Base-by-base conservation (phyloP, 768 basidiomycete species). In the Zangia roseola region DNA sequence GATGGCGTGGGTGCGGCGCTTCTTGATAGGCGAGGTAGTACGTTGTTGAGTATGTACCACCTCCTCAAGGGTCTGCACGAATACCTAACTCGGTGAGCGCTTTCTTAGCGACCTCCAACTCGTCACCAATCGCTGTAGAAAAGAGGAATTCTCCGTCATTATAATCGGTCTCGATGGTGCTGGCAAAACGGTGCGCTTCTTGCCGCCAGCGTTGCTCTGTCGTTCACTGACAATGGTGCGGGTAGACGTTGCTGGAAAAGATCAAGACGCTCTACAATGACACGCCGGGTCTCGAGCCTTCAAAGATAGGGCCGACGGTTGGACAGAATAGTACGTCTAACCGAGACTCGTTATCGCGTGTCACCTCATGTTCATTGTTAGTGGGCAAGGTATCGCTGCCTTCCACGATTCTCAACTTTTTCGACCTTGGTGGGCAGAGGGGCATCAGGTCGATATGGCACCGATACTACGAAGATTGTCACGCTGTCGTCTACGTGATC, bases 371-470 rank as follows among this genome's bases (percentile, higher is more conserved):
- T 30, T 37, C 30, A 30, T 23, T 21, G 8, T 14, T 59, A 97
- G 95, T 89, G 68, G 97, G 95, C 33, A 91, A 91, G 65, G 94
- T 98, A 50, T 85, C 84, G 0, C 78, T 99, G 5, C 92, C 97
- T 0, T 95, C 94, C 0, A 94, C 93, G 0, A 88, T 95, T 24
- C 81, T 98, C 23, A 91, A 92, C 62, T 97, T 98, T 76, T 97
- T 93, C 84, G 97, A 99, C 63, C 77, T 99, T 10, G 95, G 97
- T 10, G 95, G 95, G 0, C 95, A 98, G 64, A 76, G 87, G 2
- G 93, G 94, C 20, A 95, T 99, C 34, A 80, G 95, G 24, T 86
- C 84, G 30, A 95, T 99, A 56, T 98, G 95, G 94, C 83, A 86
- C 50, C 77, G 81, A 47, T 99, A 99, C 70, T 97, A 95, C 66